phyloP scores from a whole-genome alignment of 495 filamentous ascomycete species.

The Neurospora pannonica region DNA sequence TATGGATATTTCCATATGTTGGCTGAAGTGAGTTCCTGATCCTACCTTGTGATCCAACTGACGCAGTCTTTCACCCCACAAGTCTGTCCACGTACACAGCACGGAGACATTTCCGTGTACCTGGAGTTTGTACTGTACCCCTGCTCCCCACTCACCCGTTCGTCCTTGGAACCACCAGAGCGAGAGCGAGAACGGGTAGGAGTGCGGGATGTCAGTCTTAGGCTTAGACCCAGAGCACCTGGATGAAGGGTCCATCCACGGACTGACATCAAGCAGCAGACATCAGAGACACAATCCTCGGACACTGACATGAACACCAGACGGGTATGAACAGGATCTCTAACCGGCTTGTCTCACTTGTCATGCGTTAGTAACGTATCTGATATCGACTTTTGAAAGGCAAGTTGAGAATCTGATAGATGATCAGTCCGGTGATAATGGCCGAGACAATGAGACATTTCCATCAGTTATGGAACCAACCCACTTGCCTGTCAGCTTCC shows the following conservation, averaged over 20 bases:
- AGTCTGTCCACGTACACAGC: neutral
- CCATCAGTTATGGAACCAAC: neutral
- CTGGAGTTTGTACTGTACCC: neutral
- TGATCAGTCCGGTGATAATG: neutral
- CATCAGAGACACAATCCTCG: neutral
- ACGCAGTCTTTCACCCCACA: neutral
- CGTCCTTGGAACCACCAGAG: neutral
- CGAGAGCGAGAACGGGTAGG: neutral
- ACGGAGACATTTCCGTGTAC: neutral
- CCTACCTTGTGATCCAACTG: neutral
- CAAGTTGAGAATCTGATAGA: neutral
- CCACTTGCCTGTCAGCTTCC: neutral
- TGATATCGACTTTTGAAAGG: neutral
- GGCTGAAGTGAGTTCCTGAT: neutral
- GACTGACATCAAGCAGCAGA: neutral
- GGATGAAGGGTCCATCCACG: neutral
- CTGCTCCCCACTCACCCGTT: neutral
- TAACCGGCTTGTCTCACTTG: neutral
- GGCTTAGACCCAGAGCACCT: neutral
- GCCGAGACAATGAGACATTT: neutral
- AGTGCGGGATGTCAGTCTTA: neutral
- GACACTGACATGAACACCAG: neutral
- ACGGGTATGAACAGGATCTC: neutral
- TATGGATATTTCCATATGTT: neutral
- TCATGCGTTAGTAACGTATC: neutral